phyloP scores from a whole-genome alignment of 2,329 filamentous ascomycete genomes.

The Colletotrichum tropicicola region DNA sequence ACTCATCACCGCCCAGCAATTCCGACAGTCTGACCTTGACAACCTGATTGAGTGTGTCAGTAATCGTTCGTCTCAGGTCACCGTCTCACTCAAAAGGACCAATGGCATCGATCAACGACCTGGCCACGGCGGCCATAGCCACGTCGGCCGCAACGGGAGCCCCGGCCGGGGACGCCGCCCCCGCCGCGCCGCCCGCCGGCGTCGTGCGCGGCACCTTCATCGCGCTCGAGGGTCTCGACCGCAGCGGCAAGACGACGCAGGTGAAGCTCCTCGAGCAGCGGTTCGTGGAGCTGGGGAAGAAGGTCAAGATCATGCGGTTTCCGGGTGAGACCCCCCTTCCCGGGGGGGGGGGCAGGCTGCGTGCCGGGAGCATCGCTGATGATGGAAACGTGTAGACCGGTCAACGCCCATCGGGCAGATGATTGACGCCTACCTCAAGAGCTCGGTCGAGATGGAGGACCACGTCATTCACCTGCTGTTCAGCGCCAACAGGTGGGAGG shows the following conservation, averaged over 20 bases:
- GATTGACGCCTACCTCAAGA: constrained; percentile 85
- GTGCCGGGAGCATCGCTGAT: not conserved
- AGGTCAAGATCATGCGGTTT: constrained; percentile 64
- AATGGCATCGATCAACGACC: constrained; percentile 60
- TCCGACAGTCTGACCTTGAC: not conserved
- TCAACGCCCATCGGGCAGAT: constrained; percentile 86
- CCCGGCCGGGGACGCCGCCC: not conserved
- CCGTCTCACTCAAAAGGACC: not conserved
- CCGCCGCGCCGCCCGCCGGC: constrained; percentile 5
- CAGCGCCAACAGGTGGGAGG: constrained; percentile 91
- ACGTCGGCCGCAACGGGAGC: constrained; percentile 40
- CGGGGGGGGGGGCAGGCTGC: no score
- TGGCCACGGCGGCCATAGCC: constrained; percentile 57
- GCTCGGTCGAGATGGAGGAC: constrained; percentile 78
- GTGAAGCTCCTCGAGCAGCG: constrained; percentile 72
- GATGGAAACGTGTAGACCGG: constrained; percentile 64
- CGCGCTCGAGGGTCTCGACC: constrained; percentile 88
- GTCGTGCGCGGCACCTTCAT: constrained; percentile 74
- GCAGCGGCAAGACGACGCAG: constrained; percentile 93
- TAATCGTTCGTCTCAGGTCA: not conserved
- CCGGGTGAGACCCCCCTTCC: constrained; percentile 58
- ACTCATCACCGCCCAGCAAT: not conserved
- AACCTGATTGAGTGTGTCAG: not conserved
- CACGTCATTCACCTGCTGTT: constrained; percentile 92
- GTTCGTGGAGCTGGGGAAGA: constrained; percentile 56